Conservation (phyloP, 2,329 filamentous ascomycete species). For the Daldinia sp. region DNA sequence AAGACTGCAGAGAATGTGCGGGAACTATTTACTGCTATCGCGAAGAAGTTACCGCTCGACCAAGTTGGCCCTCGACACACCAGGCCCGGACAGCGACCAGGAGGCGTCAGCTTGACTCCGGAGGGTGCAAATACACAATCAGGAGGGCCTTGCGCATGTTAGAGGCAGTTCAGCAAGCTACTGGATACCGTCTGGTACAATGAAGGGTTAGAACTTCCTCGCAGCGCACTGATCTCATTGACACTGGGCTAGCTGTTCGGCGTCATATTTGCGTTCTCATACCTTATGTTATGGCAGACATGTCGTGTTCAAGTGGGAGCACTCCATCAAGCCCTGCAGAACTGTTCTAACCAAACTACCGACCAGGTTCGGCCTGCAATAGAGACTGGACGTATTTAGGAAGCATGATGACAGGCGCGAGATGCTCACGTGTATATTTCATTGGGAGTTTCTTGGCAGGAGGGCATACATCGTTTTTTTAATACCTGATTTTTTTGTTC, state of each 20-base stretch:
- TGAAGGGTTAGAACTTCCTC: slow-evolving; percentile 27
- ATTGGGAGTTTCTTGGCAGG: slow-evolving; percentile 48
- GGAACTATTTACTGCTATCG: slow-evolving; percentile 96
- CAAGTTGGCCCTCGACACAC: slow-evolving; percentile 93
- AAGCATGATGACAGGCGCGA: slow-evolving; percentile 31
- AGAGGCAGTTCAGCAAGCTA: slow-evolving; percentile 48
- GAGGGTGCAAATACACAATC: slow-evolving; percentile 70
- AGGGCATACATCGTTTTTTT: slow-evolving; percentile 51
- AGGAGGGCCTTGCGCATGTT: slow-evolving; percentile 69
- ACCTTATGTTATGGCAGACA: slow-evolving; percentile 16
- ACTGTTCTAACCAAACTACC: slow-evolving; percentile 4
- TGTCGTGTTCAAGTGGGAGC: slow-evolving; percentile 10
- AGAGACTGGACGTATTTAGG: slow-evolving; percentile 36
- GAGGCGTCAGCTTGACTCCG: slow-evolving; percentile 65
- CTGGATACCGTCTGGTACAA: slow-evolving; percentile 39
- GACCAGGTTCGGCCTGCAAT: slow-evolving; percentile 9
- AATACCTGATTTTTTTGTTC: slow-evolving; percentile 50
- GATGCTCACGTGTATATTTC: slow-evolving; percentile 48
- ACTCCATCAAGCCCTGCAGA: slow-evolving; percentile 5
- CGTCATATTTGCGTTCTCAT: slow-evolving; percentile 17
- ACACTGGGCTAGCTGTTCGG: slow-evolving; percentile 28
- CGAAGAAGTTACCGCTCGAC: slow-evolving; percentile 96
- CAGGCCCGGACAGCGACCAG: slow-evolving; percentile 71
- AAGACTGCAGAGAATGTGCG: slow-evolving; percentile 97
- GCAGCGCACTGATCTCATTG: slow-evolving; percentile 27